Evolutionary conservation across 1,284 basidiomycete species (phyloP).

Genomic region (Tremellales sp.): DNA sequence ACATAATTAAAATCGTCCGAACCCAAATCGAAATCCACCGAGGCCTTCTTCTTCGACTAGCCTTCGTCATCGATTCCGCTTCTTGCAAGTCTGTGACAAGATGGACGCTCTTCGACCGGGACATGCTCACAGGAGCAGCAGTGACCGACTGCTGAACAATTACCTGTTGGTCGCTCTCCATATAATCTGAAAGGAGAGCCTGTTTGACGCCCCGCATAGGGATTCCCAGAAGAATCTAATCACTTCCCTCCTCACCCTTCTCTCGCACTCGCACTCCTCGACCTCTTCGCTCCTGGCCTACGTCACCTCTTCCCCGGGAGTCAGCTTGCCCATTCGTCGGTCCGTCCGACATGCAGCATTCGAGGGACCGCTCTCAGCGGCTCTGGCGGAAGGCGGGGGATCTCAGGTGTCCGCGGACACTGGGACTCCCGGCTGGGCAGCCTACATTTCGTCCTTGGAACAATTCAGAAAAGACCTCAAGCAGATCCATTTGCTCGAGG

Average conservation of each 20-base stretch:
- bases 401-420: constrained; percentile 16
- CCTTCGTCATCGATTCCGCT: too few relatives aligned
- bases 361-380: constrained; percentile 43
- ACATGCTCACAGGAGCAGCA: constrained; percentile 46
- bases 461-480: constrained; percentile 48
- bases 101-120: constrained; percentile 45
- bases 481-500: constrained; percentile 48
- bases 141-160: constrained; percentile 47
- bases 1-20: too few relatives aligned
- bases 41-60: background rate
- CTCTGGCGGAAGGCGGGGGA: constrained; percentile 18
- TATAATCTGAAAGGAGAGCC: background rate
- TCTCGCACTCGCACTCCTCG: constrained; percentile 49
- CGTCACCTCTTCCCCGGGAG: constrained; percentile 48
- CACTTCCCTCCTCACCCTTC: constrained; percentile 44
- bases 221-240: constrained; percentile 46
- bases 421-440: constrained; percentile 42
- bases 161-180: constrained; percentile 34
- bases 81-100: too few relatives aligned
- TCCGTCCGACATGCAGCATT: constrained; percentile 47
- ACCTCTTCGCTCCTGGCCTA: constrained; percentile 49
- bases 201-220: constrained; percentile 21
- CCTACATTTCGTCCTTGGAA: constrained; percentile 43
- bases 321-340: constrained; percentile 41
- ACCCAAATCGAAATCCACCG: constrained; percentile 3